Evolutionary conservation across 768 basidiomycete species (phyloP).

Genomic region (Tubosaeta sp.): DNA sequence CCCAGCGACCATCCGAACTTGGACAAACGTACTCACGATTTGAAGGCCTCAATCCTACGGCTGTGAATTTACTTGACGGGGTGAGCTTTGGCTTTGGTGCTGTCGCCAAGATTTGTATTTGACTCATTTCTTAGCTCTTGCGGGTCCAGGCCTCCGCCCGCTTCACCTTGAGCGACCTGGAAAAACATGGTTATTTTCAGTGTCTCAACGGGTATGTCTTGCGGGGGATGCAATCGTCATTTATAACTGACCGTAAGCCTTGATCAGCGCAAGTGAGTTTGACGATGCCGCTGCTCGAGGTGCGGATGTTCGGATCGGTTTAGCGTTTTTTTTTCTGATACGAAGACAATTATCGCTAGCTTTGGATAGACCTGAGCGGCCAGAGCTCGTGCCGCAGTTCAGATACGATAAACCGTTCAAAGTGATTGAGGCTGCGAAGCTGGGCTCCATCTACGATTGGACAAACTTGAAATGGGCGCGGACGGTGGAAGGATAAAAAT

Average conservation of each 20-base stretch:
- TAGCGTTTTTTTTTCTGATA: constrained; percentile 10
- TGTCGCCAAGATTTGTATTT: not conserved
- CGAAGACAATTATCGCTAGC: constrained; percentile 6
- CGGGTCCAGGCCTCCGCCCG: constrained; percentile 9
- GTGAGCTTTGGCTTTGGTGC: constrained; percentile 10
- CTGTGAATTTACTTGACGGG: constrained; percentile 30
- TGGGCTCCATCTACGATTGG: constrained; percentile 14
- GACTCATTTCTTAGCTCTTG: constrained; percentile 17
- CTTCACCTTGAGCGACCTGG: constrained; percentile 17
- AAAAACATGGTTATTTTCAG: constrained; percentile 24
- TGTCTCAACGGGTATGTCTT: constrained; percentile 18
- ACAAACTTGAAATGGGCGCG: constrained; percentile 13
- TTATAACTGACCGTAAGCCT: constrained; percentile 1
- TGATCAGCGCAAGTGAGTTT: constrained; percentile 22
- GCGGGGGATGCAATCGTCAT: not conserved
- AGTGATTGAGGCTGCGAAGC: constrained; percentile 12
- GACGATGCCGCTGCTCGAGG: constrained; percentile 16
- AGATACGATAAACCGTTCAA: not conserved
- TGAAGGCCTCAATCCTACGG: constrained; percentile 17
- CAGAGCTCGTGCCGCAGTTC: constrained; percentile 21
- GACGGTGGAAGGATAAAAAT: constrained; percentile 5
- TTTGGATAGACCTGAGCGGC: constrained; percentile 8
- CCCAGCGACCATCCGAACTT: not conserved
- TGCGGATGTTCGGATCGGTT: constrained; percentile 5
- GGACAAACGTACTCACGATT: constrained; percentile 23